A percentile compares a stretch with the other conserved stretches of the same genome.
Conservation (phyloP, 202 grass and related monocot species). For the Dendrocalamus latiflorus region DNA sequence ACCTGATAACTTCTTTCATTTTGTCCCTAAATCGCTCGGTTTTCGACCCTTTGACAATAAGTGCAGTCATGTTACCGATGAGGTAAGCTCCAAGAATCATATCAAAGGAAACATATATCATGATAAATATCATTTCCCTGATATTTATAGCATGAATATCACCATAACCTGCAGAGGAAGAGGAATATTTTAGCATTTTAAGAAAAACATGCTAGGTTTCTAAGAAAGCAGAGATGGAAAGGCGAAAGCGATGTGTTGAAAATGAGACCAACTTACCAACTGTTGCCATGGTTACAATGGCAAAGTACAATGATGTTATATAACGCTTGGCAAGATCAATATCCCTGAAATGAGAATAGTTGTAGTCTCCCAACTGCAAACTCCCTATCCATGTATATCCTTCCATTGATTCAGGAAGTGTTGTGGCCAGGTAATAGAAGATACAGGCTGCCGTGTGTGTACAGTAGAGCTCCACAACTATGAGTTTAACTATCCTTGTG, state of each 20-base stretch:
- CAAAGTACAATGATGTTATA: slow-evolving; percentile 79
- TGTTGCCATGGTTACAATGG: slow-evolving; percentile 94
- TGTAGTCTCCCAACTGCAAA: slow-evolving; percentile 70
- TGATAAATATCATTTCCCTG: slow-evolving; percentile 98
- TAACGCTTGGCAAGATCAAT: slow-evolving; percentile 80
- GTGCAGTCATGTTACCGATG: slow-evolving; percentile 92
- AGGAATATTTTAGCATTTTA: slow-evolving; percentile 22
- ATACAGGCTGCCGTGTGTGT: slow-evolving; percentile 93
- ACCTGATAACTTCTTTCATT: slow-evolving; percentile 97
- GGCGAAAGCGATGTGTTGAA: neutral
- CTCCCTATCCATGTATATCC: slow-evolving; percentile 92
- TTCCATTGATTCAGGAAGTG: slow-evolving; percentile 81
- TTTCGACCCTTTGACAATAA: slow-evolving; percentile 97
- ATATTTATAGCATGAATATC: slow-evolving; percentile 91
- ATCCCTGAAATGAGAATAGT: slow-evolving; percentile 76
- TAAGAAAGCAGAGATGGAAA: neutral
- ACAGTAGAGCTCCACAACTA: slow-evolving; percentile 89
- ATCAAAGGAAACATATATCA: slow-evolving; percentile 99
- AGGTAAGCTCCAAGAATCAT: slow-evolving; percentile 99
- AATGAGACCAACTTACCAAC: slow-evolving; percentile 58
- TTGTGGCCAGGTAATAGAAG: slow-evolving; percentile 93
- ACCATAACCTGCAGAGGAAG: slow-evolving; percentile 65
- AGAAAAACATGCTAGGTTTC: neutral
- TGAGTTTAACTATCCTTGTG: slow-evolving; percentile 94
- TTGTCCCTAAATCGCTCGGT: slow-evolving; percentile 87